These are phyloP conservation scores for Pestalotiopsis sp. DNA, from an alignment of 2,329 filamentous ascomycete genomes.

Conservation along the genomic window DNA sequence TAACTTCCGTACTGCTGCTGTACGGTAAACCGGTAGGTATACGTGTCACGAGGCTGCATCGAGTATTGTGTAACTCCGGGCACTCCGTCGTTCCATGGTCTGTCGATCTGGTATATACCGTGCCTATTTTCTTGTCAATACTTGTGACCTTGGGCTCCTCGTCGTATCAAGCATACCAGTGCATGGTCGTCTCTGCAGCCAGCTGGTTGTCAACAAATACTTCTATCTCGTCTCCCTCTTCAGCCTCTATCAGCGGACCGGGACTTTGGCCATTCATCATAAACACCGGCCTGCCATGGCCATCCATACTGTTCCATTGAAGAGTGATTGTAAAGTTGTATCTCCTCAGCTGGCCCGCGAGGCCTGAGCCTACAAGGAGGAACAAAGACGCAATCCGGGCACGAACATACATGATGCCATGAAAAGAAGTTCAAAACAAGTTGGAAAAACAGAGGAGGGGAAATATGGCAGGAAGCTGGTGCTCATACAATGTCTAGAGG, in stretches of 20 bases:
- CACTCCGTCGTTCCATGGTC: slow-evolving; percentile 20
- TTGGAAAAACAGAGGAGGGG: background rate
- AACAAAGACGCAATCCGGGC: background rate
- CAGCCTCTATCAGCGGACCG: slow-evolving; percentile 15
- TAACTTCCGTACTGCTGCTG: slow-evolving; percentile 19
- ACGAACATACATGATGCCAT: background rate
- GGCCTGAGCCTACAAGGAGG: background rate
- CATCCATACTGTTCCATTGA: slow-evolving; percentile 11
- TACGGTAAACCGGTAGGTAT: slow-evolving; percentile 18
- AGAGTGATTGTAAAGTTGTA: slow-evolving; percentile 13
- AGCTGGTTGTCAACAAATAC: slow-evolving; percentile 18
- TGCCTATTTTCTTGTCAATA: slow-evolving; percentile 11
- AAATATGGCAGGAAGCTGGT: background rate
- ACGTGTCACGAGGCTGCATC: slow-evolving; percentile 16
- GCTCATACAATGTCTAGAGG: background rate
- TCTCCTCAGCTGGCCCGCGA: slow-evolving; percentile 8
- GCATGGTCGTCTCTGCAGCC: slow-evolving; percentile 18
- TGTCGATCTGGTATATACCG: slow-evolving; percentile 19
- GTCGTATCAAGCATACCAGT: slow-evolving; percentile 13
- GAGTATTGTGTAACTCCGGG: slow-evolving; percentile 21
- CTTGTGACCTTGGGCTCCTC: background rate
- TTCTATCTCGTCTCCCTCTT: slow-evolving; percentile 19
- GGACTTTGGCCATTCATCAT: slow-evolving; percentile 17
- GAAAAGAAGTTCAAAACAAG: background rate
- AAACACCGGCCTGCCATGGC: slow-evolving; percentile 17